Percentiles rank a stretch among this genome's conserved stretches.
Evolutionary conservation across 2,329 filamentous ascomycete genomes (phyloP).

Genomic region (Pestalotiopsis sp.): DNA sequence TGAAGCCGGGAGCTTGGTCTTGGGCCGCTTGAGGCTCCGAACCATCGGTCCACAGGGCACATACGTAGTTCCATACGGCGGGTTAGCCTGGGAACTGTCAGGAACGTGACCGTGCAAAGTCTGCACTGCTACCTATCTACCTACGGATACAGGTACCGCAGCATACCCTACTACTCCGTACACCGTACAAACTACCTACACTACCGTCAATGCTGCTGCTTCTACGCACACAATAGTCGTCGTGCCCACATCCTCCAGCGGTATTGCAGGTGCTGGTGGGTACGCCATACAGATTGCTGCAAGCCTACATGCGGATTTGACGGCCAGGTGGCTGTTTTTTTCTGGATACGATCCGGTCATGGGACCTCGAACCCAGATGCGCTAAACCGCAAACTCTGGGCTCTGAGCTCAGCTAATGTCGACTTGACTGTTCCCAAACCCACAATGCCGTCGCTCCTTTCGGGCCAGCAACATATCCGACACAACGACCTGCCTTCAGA

Average conservation of each 20-base stretch:
- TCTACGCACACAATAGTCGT: neutral
- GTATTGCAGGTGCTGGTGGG: slow-evolving; percentile 9
- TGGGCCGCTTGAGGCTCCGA: slow-evolving; percentile 9
- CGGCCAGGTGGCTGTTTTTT: slow-evolving; percentile 13
- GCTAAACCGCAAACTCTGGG: slow-evolving; percentile 9
- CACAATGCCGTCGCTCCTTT: neutral
- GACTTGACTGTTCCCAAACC: neutral
- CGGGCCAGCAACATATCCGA: neutral
- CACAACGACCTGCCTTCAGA: neutral
- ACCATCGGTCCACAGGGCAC: slow-evolving; percentile 7
- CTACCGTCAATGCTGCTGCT: neutral
- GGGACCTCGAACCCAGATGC: slow-evolving; percentile 9
- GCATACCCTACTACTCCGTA: neutral
- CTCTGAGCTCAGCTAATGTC: neutral
- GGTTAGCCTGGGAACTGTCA: neutral
- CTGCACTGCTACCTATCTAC: neutral
- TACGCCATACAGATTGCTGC: slow-evolving; percentile 13
- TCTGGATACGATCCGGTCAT: slow-evolving; percentile 14
- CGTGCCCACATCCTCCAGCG: neutral
- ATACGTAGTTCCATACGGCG: neutral
- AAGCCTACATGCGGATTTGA: slow-evolving; percentile 8
- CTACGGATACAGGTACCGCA: neutral
- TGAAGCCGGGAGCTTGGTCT: neutral
- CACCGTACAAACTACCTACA: too few species aligned
- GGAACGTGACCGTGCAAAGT: slow-evolving; percentile 11